phyloP scores from a whole-genome alignment of 768 basidiomycete species.

The Lactifluus hygrophoroides region DNA sequence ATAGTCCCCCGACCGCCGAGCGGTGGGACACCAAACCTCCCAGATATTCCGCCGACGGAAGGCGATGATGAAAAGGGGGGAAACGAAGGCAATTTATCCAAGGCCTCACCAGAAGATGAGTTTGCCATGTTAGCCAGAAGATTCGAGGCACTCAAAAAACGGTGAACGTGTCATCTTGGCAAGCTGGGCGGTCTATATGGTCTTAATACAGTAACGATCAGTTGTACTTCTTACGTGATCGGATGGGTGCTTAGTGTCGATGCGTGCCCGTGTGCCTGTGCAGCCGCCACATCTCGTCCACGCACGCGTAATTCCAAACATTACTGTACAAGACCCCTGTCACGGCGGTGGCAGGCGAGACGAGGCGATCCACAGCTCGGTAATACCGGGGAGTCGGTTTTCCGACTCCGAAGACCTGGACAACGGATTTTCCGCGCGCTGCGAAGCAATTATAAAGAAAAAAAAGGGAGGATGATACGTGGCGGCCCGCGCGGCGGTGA shows the following conservation, averaged over 20 bases:
- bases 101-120: conserved; percentile 47
- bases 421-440: not conserved
- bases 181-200: too few relatives aligned
- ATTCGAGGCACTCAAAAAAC: conserved; percentile 84
- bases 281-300: not conserved
- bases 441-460: not conserved
- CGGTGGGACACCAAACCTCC: conserved; percentile 35
- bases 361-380: not conserved
- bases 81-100: conserved; percentile 24
- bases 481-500: conserved; percentile 11
- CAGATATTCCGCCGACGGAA: conserved; percentile 45
- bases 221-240: too few relatives aligned
- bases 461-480: not conserved
- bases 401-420: conserved; percentile 1
- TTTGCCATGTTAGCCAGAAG: conserved; percentile 70
- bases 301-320: too few relatives aligned
- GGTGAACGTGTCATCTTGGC: too few relatives aligned
- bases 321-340: not conserved
- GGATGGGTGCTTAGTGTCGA: not conserved
- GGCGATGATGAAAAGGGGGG: conserved; percentile 30
- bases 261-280: not conserved
- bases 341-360: not conserved
- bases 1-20: conserved; percentile 12
- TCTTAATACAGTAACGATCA: too few relatives aligned
- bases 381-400: not conserved